Percentiles rank a stretch among this genome's conserved stretches.
Conservation (phyloP, 2,329 filamentous ascomycete species). For the Orbilia blumenaviensis region DNA sequence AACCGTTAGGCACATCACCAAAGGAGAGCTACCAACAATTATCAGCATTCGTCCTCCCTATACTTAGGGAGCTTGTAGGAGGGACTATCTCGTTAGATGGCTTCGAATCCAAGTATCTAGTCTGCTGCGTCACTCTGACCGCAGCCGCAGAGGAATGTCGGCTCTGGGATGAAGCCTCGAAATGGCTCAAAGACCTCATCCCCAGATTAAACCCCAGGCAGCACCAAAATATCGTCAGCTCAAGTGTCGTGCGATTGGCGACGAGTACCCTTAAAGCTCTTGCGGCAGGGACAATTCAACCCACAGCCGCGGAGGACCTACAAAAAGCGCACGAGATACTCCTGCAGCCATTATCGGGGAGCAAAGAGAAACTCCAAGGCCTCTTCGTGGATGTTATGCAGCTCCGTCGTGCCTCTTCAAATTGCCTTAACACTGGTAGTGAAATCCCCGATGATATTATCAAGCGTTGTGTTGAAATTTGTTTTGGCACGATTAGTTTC, state of each 20-base stretch:
- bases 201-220: constrained; percentile 21
- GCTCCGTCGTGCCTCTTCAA: constrained; percentile 45
- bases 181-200: constrained; percentile 26
- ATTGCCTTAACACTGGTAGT: neutral
- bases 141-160: constrained; percentile 32
- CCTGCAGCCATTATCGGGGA: constrained; percentile 40
- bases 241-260: constrained; percentile 20
- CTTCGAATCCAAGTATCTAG: constrained; percentile 41
- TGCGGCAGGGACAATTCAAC: neutral
- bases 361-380: constrained; percentile 38
- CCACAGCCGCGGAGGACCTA: constrained; percentile 37
- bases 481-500: constrained; percentile 40
- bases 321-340: constrained; percentile 32
- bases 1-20: constrained; percentile 6
- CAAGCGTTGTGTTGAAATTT: constrained; percentile 29
- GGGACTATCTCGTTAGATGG: constrained; percentile 8
- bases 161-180: constrained; percentile 31
- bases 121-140: constrained; percentile 23
- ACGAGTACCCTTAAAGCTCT: constrained; percentile 32
- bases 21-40: constrained; percentile 28
- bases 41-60: neutral
- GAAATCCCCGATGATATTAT: neutral
- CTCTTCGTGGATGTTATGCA: constrained; percentile 47
- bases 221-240: constrained; percentile 32
- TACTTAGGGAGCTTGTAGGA: constrained; percentile 20